A percentile compares a stretch with the other conserved stretches of the same genome.
Evolutionary conservation across 2,329 filamentous ascomycete genomes (phyloP).

Genomic region (Fusarium nygamai): DNA sequence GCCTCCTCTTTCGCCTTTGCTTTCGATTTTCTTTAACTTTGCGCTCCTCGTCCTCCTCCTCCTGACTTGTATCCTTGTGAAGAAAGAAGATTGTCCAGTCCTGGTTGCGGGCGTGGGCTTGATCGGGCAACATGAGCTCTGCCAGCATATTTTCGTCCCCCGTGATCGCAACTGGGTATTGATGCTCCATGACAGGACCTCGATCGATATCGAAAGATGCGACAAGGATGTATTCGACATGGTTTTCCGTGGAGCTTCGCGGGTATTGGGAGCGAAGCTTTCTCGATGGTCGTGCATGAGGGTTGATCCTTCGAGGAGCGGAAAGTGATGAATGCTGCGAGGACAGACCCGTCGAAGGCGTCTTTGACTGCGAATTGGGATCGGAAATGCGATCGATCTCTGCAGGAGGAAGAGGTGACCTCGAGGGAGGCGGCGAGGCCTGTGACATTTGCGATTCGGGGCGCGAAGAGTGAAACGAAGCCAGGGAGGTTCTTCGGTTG

Average conservation of each 20-base stretch:
- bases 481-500: constrained; percentile 64
- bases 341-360: constrained; percentile 67
- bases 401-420: constrained; percentile 63
- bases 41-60: constrained; percentile 80
- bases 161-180: constrained; percentile 93
- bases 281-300: constrained; percentile 61
- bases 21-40: constrained; percentile 64
- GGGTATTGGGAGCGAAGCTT: constrained; percentile 80
- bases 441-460: constrained; percentile 68
- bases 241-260: constrained; percentile 79
- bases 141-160: constrained; percentile 98
- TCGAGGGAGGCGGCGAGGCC: constrained; percentile 61
- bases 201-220: constrained; percentile 97
- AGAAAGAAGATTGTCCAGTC: constrained; percentile 99
- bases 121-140: constrained; percentile 97
- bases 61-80: constrained; percentile 90
- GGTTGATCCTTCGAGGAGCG: constrained; percentile 60
- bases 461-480: constrained; percentile 70
- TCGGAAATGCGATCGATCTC: constrained; percentile 67
- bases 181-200: constrained; percentile 97
- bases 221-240: constrained; percentile 98
- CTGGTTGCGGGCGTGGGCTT: constrained; percentile 92
- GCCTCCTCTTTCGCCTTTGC: constrained; percentile 61
- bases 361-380: constrained; percentile 68
- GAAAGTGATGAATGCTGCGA: constrained; percentile 71